Evolutionary conservation across 2,329 filamentous ascomycete species (phyloP).

Genomic region (Penicillium vulpinum): DNA sequence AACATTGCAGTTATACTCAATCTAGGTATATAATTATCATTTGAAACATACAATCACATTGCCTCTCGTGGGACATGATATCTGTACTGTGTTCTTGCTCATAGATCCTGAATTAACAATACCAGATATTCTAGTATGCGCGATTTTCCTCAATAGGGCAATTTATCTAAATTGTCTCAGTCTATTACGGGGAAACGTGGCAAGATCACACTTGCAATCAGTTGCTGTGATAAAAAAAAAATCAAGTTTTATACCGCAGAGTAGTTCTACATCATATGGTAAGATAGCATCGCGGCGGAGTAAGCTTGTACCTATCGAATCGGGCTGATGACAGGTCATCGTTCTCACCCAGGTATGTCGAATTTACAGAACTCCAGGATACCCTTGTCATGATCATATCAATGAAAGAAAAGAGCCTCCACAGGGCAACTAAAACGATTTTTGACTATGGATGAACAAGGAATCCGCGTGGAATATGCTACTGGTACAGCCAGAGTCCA

Average conservation of each 20-base stretch:
- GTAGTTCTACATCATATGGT: not conserved
- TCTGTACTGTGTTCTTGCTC: not conserved
- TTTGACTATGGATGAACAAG: constrained; percentile 17
- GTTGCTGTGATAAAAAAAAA: not conserved
- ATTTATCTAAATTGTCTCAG: not conserved
- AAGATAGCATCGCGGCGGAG: not conserved
- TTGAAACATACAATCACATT: not conserved
- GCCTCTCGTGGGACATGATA: not conserved
- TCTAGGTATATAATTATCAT: not conserved
- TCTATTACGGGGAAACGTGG: constrained; percentile 1
- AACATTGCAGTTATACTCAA: not conserved
- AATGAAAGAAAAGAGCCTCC: not conserved
- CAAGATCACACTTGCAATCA: constrained; percentile 8
- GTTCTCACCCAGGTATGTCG: not conserved
- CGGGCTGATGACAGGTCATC: constrained; percentile 3
- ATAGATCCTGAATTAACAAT: not conserved
- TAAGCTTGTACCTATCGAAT: constrained; percentile 2
- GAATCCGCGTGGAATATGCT: constrained; percentile 21
- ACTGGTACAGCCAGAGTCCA: constrained; percentile 32
- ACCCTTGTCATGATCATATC: not conserved
- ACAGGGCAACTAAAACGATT: constrained; percentile 16
- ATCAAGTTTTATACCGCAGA: too few species aligned
- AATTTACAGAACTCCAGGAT: not conserved
- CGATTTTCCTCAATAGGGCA: constrained; percentile 6
- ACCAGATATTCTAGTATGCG: constrained; percentile 6